Evolutionary conservation across 208 protist genomes (phyloP).

Genomic region (Acanthamoeba culbertsoni): DNA sequence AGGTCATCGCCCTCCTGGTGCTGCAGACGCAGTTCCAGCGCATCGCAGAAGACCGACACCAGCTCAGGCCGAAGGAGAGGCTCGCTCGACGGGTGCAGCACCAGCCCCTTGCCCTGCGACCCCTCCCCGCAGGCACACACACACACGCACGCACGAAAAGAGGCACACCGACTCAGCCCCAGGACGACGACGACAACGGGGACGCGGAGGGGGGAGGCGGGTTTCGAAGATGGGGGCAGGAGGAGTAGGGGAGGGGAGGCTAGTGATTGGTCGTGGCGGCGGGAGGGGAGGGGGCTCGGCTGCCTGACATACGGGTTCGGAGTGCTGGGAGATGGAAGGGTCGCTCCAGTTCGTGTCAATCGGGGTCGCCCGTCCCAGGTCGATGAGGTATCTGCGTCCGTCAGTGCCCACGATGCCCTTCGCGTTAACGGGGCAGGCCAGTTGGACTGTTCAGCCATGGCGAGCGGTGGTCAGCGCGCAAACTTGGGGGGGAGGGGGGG

Average conservation of each 20-base stretch:
- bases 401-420: slow-evolving; percentile 77
- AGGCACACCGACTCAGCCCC: too few relatives aligned
- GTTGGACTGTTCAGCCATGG: neutral
- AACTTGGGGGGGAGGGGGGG: neutral
- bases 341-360: slow-evolving; percentile 72
- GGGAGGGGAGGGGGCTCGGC: neutral
- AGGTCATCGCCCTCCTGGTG: neutral
- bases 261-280: neutral
- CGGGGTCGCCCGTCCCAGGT: slow-evolving; percentile 69
- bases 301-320: neutral
- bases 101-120: neutral
- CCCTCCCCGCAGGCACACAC: too few relatives aligned
- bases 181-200: neutral
- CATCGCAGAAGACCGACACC: neutral
- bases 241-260: too few relatives aligned
- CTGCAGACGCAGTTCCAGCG: neutral
- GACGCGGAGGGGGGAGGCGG: neutral
- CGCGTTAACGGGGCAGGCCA: neutral
- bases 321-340: neutral
- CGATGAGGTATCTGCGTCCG: slow-evolving; percentile 75
- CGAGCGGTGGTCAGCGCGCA: neutral
- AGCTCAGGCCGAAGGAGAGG: neutral
- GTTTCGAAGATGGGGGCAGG: neutral
- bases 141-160: too few relatives aligned
- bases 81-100: slow-evolving; percentile 1